Evolutionary conservation across 352 stramenopile species (phyloP).

Genomic region (Globisporangium okanoganense): DNA sequence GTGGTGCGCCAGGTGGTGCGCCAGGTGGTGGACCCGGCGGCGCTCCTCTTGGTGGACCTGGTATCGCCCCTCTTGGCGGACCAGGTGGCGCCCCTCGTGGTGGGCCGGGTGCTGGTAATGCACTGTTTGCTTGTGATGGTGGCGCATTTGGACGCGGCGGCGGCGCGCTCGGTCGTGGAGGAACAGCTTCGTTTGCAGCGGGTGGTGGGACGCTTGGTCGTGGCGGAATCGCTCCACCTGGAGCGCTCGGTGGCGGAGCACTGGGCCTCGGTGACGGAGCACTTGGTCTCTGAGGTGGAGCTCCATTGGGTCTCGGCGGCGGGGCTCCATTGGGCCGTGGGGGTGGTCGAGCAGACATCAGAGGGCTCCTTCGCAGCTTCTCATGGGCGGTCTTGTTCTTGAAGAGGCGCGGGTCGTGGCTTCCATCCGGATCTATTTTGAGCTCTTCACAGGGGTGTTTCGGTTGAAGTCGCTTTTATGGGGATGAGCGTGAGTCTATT

Average conservation of each 20-base stretch:
- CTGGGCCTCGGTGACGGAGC: slow-evolving; percentile 18
- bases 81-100: slow-evolving; percentile 23
- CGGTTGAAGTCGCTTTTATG: not conserved
- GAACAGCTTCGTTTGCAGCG: slow-evolving; percentile 6
- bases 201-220: slow-evolving; percentile 4
- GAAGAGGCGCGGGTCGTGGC: not conserved
- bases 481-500: not conserved
- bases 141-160: slow-evolving; percentile 21
- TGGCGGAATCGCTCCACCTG: not conserved
- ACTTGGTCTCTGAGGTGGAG: slow-evolving; percentile 3
- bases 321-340: slow-evolving; percentile 7
- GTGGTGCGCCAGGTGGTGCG: slow-evolving; percentile 22
- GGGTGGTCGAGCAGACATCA: slow-evolving; percentile 8
- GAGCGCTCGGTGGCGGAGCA: slow-evolving; percentile 15
- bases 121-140: slow-evolving; percentile 10
- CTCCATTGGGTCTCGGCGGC: slow-evolving; percentile 6
- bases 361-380: not conserved
- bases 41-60: slow-evolving; percentile 20
- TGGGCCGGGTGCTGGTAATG: slow-evolving; percentile 11
- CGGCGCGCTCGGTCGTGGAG: slow-evolving; percentile 8
- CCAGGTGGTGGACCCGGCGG: slow-evolving; percentile 31
- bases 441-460: not conserved
- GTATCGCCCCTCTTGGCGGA: no score
- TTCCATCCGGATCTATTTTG: not conserved
- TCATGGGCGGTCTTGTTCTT: not conserved